Evolutionary conservation across 129 eudicot genomes (phyloP).

Genomic region (Daucus carota): DNA sequence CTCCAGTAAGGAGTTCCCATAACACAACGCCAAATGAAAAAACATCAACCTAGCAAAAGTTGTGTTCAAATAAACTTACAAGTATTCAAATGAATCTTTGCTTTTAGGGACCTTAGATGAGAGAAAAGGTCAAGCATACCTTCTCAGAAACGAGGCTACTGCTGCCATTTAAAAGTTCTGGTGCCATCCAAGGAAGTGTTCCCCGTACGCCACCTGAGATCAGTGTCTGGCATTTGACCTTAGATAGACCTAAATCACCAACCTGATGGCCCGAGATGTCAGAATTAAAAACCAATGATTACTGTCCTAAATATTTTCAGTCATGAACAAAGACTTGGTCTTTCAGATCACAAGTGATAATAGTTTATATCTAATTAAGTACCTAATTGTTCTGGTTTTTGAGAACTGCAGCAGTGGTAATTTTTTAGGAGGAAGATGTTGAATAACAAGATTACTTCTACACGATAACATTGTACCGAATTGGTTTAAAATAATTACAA

Average conservation of each 20-base stretch:
- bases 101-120: background rate
- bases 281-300: background rate
- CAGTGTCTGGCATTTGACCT: conserved; percentile 43
- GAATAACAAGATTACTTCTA: background rate
- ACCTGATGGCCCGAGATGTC: conserved; percentile 16
- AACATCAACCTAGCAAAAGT: conserved; percentile 42
- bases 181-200: conserved; percentile 70
- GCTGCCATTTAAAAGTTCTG: conserved; percentile 52
- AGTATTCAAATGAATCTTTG: background rate
- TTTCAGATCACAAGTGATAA: background rate
- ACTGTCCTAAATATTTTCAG: background rate
- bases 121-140: conserved; percentile 11
- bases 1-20: conserved; percentile 60
- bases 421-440: background rate
- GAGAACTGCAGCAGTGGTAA: background rate
- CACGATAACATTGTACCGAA: background rate
- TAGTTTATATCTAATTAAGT: background rate
- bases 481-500: background rate
- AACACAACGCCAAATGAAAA: conserved; percentile 51
- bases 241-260: conserved; percentile 58
- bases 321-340: background rate
- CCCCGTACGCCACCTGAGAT: conserved; percentile 59
- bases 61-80: background rate
- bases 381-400: background rate
- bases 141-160: conserved; percentile 46